These are phyloP conservation scores for Asterionellopsis glacialis DNA, from an alignment of 108 stramenopile genomes.

Conservation along the genomic window DNA sequence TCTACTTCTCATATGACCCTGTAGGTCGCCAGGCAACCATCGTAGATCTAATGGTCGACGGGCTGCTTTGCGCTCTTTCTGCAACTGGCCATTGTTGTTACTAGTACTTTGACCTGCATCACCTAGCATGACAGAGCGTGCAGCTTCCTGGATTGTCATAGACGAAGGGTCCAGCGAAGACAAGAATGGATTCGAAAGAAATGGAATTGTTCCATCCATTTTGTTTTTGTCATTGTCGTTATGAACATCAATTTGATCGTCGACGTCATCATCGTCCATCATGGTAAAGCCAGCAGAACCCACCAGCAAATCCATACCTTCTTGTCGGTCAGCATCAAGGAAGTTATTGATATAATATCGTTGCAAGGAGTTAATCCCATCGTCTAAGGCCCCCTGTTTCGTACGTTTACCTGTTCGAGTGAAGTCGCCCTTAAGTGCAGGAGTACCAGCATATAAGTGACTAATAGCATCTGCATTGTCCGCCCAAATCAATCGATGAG, in stretches of 20 bases:
- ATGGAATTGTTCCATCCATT: constrained; percentile 16
- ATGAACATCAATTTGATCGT: not conserved
- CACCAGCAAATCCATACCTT: constrained; percentile 91
- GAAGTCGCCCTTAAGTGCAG: constrained; percentile 93
- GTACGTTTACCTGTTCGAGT: constrained; percentile 90
- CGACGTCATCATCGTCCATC: constrained; percentile 17
- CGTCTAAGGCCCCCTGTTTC: constrained; percentile 87
- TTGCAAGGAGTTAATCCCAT: constrained; percentile 94
- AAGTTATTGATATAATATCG: constrained; percentile 97
- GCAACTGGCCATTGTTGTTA: not conserved
- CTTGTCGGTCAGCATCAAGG: constrained; percentile 91
- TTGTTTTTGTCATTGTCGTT: constrained; percentile 12
- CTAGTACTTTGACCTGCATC: not conserved
- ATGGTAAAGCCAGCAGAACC: constrained; percentile 53
- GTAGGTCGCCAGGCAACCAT: constrained; percentile 73
- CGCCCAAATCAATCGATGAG: constrained; percentile 81
- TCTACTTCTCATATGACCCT: constrained; percentile 43
- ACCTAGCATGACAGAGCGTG: not conserved
- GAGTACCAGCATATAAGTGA: constrained; percentile 91
- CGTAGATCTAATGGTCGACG: constrained; percentile 25
- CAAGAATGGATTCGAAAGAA: not conserved
- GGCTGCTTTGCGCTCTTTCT: not conserved
- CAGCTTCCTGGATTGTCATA: not conserved
- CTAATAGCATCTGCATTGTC: constrained; percentile 93
- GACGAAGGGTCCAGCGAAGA: not conserved